Percentiles rank a stretch among this genome's conserved stretches.
phyloP scores from a whole-genome alignment of 2,329 filamentous ascomycete species.

The Xylaria sp. region DNA sequence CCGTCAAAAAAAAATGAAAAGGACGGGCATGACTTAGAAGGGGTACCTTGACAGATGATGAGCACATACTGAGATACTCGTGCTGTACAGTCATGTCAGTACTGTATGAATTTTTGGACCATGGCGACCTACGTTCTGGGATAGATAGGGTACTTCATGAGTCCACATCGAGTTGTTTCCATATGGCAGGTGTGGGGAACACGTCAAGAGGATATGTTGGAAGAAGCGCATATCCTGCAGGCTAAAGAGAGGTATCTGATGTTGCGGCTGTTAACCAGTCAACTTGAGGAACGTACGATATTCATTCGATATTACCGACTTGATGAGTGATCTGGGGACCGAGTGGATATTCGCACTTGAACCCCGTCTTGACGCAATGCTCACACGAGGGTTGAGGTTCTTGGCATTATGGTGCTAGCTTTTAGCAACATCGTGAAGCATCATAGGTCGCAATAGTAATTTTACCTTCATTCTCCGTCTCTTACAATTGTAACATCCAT shows the following conservation, averaged over 20 bases:
- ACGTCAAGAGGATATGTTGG: constrained; percentile 58
- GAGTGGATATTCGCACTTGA: constrained; percentile 59
- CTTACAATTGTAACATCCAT: constrained; percentile 65
- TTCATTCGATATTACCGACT: constrained; percentile 28
- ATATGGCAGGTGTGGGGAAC: constrained; percentile 59
- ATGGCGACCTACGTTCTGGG: constrained; percentile 50
- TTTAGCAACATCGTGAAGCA: constrained; percentile 7
- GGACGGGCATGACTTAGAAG: no score
- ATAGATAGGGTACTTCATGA: constrained; percentile 60
- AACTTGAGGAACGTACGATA: constrained; percentile 11
- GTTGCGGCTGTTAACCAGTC: constrained; percentile 42
- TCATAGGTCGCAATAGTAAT: background rate
- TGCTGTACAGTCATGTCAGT: constrained; percentile 18
- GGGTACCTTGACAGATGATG: background rate
- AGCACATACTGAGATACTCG: constrained; percentile 25
- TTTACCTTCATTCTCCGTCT: constrained; percentile 57
- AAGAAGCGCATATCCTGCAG: constrained; percentile 64
- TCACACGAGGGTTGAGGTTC: constrained; percentile 59
- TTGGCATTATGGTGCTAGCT: constrained; percentile 47
- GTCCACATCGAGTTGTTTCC: constrained; percentile 63
- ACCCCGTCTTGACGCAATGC: constrained; percentile 57
- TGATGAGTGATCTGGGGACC: constrained; percentile 47
- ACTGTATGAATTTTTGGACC: background rate
- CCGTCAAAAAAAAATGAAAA: no score
- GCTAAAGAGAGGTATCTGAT: constrained; percentile 54